Evolutionary conservation across 306 rosid species (phyloP).

Genomic region (Citrullus colocynthis): DNA sequence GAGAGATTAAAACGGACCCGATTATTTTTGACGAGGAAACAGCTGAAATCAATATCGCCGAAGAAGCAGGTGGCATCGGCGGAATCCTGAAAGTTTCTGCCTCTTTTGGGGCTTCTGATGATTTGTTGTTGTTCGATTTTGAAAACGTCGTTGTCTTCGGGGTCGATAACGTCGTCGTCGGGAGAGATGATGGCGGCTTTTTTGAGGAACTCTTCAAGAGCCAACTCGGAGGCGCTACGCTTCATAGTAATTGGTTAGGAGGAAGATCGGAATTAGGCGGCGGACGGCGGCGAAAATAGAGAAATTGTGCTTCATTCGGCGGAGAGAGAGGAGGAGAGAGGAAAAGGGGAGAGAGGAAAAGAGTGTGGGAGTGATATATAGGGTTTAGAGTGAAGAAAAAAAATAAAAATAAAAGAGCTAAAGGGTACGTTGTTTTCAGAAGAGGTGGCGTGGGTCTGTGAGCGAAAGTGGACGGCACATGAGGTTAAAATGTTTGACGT

Average conservation of each 20-base stretch:
- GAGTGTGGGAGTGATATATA: not conserved
- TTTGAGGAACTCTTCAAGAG: conserved; percentile 21
- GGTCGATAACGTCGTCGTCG: conserved; percentile 1
- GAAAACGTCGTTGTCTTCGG: conserved; percentile 5
- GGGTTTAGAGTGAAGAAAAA: not conserved
- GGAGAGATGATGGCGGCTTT: not conserved
- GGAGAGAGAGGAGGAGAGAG: conserved; percentile 17
- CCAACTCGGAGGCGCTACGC: conserved; percentile 40
- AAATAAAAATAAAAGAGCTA: not conserved
- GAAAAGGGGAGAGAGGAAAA: not conserved
- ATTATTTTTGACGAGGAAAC: conserved; percentile 20
- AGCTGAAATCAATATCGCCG: conserved; percentile 13
- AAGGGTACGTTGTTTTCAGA: conserved; percentile 9
- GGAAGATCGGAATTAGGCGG: conserved; percentile 2
- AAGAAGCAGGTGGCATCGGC: conserved; percentile 13
- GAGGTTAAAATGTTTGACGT: conserved; percentile 19
- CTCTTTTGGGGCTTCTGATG: conserved; percentile 8
- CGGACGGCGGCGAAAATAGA: not conserved
- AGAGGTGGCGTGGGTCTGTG: not conserved
- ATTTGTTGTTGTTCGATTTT: conserved; percentile 8
- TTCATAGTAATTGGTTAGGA: not conserved
- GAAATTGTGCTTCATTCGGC: conserved; percentile 23
- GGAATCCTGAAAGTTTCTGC: conserved; percentile 9
- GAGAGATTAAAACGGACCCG: conserved; percentile 32
- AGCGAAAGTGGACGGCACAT: conserved; percentile 44